phyloP scores from a whole-genome alignment of 768 basidiomycete genomes.

The Tubosaeta brunneosetosa region DNA sequence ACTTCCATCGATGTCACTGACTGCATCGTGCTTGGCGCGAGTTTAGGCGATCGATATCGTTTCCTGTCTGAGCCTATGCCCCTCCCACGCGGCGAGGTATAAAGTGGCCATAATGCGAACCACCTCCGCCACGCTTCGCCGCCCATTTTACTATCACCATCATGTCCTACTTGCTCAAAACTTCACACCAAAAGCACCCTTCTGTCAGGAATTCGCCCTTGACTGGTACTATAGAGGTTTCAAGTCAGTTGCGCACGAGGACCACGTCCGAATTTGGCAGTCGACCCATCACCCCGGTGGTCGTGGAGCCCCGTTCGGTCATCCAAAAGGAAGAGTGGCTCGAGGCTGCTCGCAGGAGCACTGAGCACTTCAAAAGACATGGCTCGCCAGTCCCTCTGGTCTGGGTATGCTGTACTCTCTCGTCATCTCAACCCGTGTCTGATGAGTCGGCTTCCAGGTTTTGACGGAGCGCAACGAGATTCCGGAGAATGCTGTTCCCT shows the following conservation, averaged over 20 bases:
- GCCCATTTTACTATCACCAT: not conserved
- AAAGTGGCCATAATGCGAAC: slow-evolving; percentile 3
- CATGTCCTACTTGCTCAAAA: slow-evolving; percentile 20
- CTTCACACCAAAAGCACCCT: slow-evolving; percentile 3
- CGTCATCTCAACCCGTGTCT: not conserved
- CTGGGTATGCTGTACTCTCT: slow-evolving; percentile 20
- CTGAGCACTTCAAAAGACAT: slow-evolving; percentile 23
- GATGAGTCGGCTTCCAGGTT: slow-evolving; percentile 11
- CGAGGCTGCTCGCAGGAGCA: slow-evolving; percentile 26
- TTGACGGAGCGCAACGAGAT: slow-evolving; percentile 29
- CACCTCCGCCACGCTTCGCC: not conserved
- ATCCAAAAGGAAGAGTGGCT: slow-evolving; percentile 29
- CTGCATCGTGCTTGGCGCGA: slow-evolving; percentile 16
- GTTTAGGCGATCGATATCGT: slow-evolving; percentile 1
- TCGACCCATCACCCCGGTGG: slow-evolving; percentile 13
- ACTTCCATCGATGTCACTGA: slow-evolving; percentile 2
- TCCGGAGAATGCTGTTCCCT: slow-evolving; percentile 33
- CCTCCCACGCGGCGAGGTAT: slow-evolving; percentile 10
- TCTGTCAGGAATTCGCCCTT: slow-evolving; percentile 10
- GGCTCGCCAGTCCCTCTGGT: slow-evolving; percentile 31
- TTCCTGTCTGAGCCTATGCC: not conserved
- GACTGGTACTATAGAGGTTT: slow-evolving; percentile 9
- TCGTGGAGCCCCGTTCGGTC: slow-evolving; percentile 9
- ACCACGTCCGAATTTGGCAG: slow-evolving; percentile 15
- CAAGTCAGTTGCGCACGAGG: slow-evolving; percentile 8